Evolutionary conservation across 768 basidiomycete species (phyloP), one percentile per base, ranked within the genome.

Genomic region (Mycena metata): DNA sequence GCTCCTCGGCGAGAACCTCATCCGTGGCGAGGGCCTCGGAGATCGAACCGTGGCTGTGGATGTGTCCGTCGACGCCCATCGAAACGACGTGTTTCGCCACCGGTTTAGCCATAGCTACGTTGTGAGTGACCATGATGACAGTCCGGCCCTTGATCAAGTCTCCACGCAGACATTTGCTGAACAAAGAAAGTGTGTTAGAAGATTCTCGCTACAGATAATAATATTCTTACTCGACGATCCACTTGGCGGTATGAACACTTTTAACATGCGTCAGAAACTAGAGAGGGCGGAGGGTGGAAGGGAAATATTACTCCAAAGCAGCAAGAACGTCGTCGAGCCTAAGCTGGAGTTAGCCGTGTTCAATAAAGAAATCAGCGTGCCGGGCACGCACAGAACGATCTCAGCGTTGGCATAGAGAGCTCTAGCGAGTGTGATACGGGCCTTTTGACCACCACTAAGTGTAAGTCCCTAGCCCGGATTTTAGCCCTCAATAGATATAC

Each of bases 81-180:
- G 83, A 82, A 10, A 88, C 81, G 13, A 87, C 84, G 52, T 80
- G 85, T 24, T 79, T 74, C 1, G 86, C 83, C 6, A 86, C 73
- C 1, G 86, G 81, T 21, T 76, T 76, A 0, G 80, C 78, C 72
- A 87, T 77, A 7, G 83, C 80, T 10, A 87, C 80, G 66, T 86
- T 85, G 71, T 87, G 86, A 5, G 85, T 86, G 35, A 84, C 81
- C 23, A 86, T 69, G n/a, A 87, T 75, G 24, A 86, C 77, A n/a
- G 85, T 87, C 33, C 85, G 75, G 21, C 76, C 83, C 43, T 77
- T 73, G 66, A 86, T 75, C 36, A 85, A 71, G 57, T 83, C 81
- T 7, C 84, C 82, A 19, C 75, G 71, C 72, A 88, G 81, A 62
- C 85, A 83, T 67, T 86, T 83, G 56, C 70, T 71, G 33, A 13